Percentiles rank a stretch among this genome's conserved stretches.
Evolutionary conservation across 225 moss, liverwort and hornwort species (phyloP).

Genomic region (Physcomitrium patens): DNA sequence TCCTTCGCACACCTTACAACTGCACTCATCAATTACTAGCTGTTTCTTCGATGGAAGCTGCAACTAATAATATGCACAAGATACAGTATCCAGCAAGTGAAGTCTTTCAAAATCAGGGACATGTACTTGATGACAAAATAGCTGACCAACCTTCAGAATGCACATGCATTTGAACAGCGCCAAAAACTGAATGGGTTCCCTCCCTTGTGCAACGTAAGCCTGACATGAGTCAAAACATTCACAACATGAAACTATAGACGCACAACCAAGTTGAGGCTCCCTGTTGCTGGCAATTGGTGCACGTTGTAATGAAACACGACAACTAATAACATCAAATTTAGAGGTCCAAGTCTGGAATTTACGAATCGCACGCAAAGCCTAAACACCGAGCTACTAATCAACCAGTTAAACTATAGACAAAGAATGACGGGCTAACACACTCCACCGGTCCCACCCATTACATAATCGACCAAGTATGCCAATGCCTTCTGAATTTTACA

Average conservation of each 20-base stretch:
- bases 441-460: neutral
- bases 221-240: constrained; percentile 45
- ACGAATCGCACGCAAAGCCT: neutral
- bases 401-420: neutral
- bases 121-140: constrained; percentile 1
- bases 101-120: constrained; percentile 18
- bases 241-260: constrained; percentile 33
- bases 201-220: constrained; percentile 81
- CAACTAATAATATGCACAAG: neutral
- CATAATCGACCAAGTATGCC: neutral
- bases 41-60: neutral
- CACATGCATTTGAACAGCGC: constrained; percentile 89
- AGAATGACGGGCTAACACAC: neutral
- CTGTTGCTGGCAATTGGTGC: constrained; percentile 15
- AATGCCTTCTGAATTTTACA: constrained; percentile 2
- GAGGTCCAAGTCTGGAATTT: neutral
- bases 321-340: constrained; percentile 1
- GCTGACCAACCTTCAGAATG: constrained; percentile 71
- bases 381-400: neutral
- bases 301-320: constrained; percentile 5
- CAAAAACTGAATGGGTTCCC: constrained; percentile 88
- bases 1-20: constrained; percentile 15
- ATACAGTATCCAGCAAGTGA: constrained; percentile 11
- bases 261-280: neutral
- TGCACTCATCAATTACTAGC: constrained; percentile 20